These are phyloP conservation scores for Micractinium sp. DNA, from an alignment of 139 green algal species.

Conservation along the genomic window DNA sequence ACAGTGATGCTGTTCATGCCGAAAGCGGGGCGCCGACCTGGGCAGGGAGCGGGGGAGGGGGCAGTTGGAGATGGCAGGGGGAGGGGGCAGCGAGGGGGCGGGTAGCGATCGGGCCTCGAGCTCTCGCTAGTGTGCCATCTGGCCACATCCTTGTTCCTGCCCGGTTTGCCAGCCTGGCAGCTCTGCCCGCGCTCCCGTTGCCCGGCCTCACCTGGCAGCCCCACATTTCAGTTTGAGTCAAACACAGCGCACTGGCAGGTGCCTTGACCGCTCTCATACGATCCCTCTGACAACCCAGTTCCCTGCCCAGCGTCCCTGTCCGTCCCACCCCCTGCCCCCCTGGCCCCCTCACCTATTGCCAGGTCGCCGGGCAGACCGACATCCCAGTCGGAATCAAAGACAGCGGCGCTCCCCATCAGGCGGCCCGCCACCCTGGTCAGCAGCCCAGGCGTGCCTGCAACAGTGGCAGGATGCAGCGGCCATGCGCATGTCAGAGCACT, in stretches of 20 bases:
- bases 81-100: not conserved
- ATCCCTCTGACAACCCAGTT: not conserved
- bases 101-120: too few species aligned
- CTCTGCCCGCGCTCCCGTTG: too few species aligned
- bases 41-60: not conserved
- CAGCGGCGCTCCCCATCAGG: slow-evolving; percentile 49
- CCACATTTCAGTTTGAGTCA: too few species aligned
- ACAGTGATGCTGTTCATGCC: slow-evolving; percentile 61
- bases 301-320: too few species aligned
- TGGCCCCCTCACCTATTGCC: slow-evolving; percentile 25
- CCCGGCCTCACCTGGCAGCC: too few species aligned
- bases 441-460: slow-evolving; percentile 16
- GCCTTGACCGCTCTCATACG: not conserved
- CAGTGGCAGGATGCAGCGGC: not conserved
- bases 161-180: too few species aligned
- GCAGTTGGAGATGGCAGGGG: not conserved
- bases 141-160: too few species aligned
- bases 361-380: slow-evolving; percentile 53
- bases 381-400: slow-evolving; percentile 48
- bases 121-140: too few species aligned
- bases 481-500: not conserved
- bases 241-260: too few species aligned
- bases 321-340: not conserved
- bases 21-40: slow-evolving; percentile 58
- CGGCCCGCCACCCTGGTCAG: slow-evolving; percentile 27